These are phyloP conservation scores for Paxillus involutus DNA, from an alignment of 768 basidiomycete species.

Conservation along the genomic window DNA sequence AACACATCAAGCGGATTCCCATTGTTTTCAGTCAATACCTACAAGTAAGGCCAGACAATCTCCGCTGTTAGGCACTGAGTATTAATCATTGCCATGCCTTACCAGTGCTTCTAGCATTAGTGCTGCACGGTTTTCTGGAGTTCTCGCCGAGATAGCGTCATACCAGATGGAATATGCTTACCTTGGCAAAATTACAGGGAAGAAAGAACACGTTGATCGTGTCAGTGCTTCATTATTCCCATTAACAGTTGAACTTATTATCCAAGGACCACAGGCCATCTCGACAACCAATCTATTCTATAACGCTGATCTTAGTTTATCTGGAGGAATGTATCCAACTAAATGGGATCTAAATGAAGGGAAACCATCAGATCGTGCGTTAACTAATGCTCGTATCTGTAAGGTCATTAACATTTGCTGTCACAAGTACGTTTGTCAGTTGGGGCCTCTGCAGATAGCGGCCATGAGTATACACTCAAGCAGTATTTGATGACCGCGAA, in stretches of 20 bases:
- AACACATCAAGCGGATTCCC: constrained; percentile 71
- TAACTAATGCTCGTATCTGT: background rate
- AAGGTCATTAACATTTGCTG: background rate
- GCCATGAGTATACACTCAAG: constrained; percentile 78
- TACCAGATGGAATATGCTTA: constrained; percentile 86
- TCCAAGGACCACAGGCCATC: constrained; percentile 38
- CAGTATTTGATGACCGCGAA: constrained; percentile 66
- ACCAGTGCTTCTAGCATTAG: background rate
- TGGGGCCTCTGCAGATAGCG: constrained; percentile 69
- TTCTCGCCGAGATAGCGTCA: constrained; percentile 79
- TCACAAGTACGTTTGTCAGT: constrained; percentile 50
- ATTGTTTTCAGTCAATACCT: constrained; percentile 65
- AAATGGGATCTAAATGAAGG: constrained; percentile 53
- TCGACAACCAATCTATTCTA: constrained; percentile 49
- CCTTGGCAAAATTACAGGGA: constrained; percentile 75
- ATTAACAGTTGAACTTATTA: background rate
- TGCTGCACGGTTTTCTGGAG: constrained; percentile 36
- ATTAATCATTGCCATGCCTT: background rate
- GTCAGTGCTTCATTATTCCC: constrained; percentile 34
- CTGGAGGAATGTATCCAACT: constrained; percentile 66
- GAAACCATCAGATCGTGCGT: constrained; percentile 47
- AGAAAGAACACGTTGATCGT: constrained; percentile 56
- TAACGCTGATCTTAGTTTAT: constrained; percentile 41
- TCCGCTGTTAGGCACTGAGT: background rate
- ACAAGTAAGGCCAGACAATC: constrained; percentile 39